A percentile compares a stretch with the other conserved stretches of the same genome.
These are phyloP conservation scores for Scutellaria galericulata DNA, from an alignment of 257 asterid species.

Conservation along the genomic window DNA sequence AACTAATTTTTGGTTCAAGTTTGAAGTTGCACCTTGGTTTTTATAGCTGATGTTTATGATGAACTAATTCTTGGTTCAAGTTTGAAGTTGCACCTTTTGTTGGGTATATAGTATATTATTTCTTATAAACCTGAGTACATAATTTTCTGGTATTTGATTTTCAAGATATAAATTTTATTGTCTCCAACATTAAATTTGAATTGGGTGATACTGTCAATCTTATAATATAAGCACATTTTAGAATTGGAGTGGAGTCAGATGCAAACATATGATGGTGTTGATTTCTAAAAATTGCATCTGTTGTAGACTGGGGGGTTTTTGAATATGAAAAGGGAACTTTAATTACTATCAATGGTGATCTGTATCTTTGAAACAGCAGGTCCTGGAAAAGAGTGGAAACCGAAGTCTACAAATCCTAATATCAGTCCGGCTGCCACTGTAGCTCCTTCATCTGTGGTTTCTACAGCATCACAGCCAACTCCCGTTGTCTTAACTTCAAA, in stretches of 20 bases:
- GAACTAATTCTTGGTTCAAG: slow-evolving; percentile 31
- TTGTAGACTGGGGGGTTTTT: slow-evolving; percentile 3
- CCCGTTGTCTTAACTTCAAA: slow-evolving; percentile 47
- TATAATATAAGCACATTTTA: slow-evolving; percentile 9
- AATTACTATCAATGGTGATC: slow-evolving; percentile 31
- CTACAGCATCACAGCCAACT: slow-evolving; percentile 41
- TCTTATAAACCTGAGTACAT: background rate
- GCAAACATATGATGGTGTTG: slow-evolving; percentile 12
- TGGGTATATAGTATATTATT: slow-evolving; percentile 4
- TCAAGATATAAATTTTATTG: background rate
- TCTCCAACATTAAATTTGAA: slow-evolving; percentile 22
- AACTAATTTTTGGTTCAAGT: too few species aligned
- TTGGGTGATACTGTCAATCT: slow-evolving; percentile 4
- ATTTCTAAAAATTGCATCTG: slow-evolving; percentile 11
- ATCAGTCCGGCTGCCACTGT: slow-evolving; percentile 46
- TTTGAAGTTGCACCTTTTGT: background rate
- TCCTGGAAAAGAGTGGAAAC: slow-evolving; percentile 90
- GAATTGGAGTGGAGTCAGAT: slow-evolving; percentile 7
- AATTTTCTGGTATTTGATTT: slow-evolving; percentile 15
- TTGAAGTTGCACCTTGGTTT: too few species aligned
- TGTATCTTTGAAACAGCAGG: slow-evolving; percentile 51
- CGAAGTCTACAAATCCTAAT: slow-evolving; percentile 64
- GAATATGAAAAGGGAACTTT: slow-evolving; percentile 12
- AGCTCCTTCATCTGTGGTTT: slow-evolving; percentile 54
- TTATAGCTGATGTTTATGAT: slow-evolving; percentile 17